Conservation (phyloP, 805 yeast species). For the Yarrowia sp. region DNA sequence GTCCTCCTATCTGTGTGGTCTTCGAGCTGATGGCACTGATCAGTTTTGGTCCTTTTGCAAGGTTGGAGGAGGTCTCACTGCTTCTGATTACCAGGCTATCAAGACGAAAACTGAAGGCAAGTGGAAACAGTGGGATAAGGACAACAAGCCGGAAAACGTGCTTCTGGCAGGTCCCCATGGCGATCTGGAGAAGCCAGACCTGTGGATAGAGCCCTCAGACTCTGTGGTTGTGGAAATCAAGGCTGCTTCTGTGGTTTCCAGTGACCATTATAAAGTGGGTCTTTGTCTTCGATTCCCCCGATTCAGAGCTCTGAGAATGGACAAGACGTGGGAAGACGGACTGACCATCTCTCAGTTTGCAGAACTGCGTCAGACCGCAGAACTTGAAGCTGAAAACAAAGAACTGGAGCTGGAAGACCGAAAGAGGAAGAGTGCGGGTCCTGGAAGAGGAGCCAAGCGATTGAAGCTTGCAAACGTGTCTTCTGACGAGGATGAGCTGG, state of each 20-base stretch:
- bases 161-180: constrained; percentile 42
- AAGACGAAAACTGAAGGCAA: constrained; percentile 62
- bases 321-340: constrained; percentile 66
- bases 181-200: constrained; percentile 59
- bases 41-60: constrained; percentile 72
- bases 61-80: constrained; percentile 84
- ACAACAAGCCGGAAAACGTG: constrained; percentile 1
- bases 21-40: constrained; percentile 55
- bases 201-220: constrained; percentile 81
- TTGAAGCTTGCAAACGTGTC: constrained; percentile 17
- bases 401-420: constrained; percentile 47
- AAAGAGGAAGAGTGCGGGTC: constrained; percentile 46
- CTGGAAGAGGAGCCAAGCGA: constrained; percentile 28
- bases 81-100: constrained; percentile 65
- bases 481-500: constrained; percentile 27
- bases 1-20: constrained; percentile 74
- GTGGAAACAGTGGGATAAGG: constrained; percentile 59
- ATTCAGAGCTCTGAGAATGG: constrained; percentile 69
- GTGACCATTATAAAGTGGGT: constrained; percentile 64
- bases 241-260: constrained; percentile 71
- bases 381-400: constrained; percentile 42
- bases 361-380: constrained; percentile 49
- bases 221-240: constrained; percentile 83
- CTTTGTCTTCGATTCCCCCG: constrained; percentile 80
- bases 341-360: constrained; percentile 62